Evolutionary conservation across 2,329 filamentous ascomycete species (phyloP), one percentile per base, ranked within the genome.

Genomic region (Penicillium sp.): DNA sequence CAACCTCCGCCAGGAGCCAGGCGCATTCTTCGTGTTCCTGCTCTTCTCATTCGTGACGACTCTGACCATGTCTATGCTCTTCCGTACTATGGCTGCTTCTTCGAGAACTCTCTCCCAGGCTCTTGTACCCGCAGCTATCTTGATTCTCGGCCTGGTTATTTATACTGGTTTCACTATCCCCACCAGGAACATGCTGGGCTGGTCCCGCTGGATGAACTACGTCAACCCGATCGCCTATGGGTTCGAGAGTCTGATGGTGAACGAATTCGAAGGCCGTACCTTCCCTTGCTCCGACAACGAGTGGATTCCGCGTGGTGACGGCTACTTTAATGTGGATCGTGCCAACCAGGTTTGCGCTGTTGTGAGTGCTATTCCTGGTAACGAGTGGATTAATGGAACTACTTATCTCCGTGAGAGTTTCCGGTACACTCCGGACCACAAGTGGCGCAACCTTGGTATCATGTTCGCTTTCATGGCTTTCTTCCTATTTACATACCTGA

Each of bases 201-300:
- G 92, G 91, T 90, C 90, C 69, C 84, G 88, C 63, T 96, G 92
- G 92, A 86, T 96, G 64, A 90, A 90, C 73, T 94, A 91, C 73
- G 80, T 95, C 45, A 88, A 96, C 64, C 91, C 91, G 2, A 84
- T 96, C 11, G 87, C 86, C 1, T 96, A 96, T 66, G 87, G 88
- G 0, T 96, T 96, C 71, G 92, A 96, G 75, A 82, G 88, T 0
- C 82, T 96, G 29, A 90, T 94, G 84, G 85, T 91, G 66, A 96
- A 96, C 76, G 93, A 97, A 75, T 96, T 96, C 69, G 76, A 88
- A 68, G 79, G 81, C 62, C 86, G 89, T 17, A 65, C 86, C 0
- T 95, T 90, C 73, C 51, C 57, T 1, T 88, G 84, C 65, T 71
- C 64, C 23, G 8, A 19, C 1, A 0, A 70, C 0, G 64, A 67